Percentiles rank a stretch among this genome's conserved stretches.
These are phyloP conservation scores for Phragmites australis DNA, from an alignment of 176 grass and related monocot species.

Conservation along the genomic window DNA sequence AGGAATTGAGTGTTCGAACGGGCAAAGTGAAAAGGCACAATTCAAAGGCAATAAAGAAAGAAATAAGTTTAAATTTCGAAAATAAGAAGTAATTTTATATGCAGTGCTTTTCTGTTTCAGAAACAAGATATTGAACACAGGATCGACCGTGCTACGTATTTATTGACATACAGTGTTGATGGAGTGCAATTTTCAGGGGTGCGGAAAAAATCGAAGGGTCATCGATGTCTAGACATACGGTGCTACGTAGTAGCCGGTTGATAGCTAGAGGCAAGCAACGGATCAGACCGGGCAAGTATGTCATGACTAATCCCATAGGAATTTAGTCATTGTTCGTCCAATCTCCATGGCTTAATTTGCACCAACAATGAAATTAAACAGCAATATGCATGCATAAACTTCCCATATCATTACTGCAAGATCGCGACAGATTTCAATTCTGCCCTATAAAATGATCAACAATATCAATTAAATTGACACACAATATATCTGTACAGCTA, in stretches of 20 bases:
- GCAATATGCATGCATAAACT: not conserved
- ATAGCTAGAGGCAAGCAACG: too few species aligned
- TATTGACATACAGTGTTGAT: too few species aligned
- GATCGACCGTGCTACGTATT: not conserved
- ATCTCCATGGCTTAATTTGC: not conserved
- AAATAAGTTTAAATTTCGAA: too few species aligned
- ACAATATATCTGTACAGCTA: not conserved
- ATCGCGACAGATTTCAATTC: not conserved
- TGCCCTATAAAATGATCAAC: not conserved
- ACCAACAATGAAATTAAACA: not conserved
- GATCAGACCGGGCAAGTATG: too few species aligned
- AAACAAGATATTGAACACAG: not conserved
- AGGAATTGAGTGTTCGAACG: too few species aligned
- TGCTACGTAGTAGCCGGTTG: too few species aligned
- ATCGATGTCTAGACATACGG: not conserved
- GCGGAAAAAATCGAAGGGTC: not conserved
- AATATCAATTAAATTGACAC: not conserved
- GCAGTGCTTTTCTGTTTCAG: too few species aligned
- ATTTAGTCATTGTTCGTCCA: not conserved
- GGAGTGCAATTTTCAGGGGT: not conserved
- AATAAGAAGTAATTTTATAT: not conserved
- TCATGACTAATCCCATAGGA: too few species aligned
- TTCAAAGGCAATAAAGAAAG: too few species aligned
- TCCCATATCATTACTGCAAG: not conserved
- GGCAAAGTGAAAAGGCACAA: too few species aligned